A percentile compares a stretch with the other conserved stretches of the same genome.
These are phyloP conservation scores for Penstemon eatonii DNA, from an alignment of 257 asterid genomes.

Conservation along the genomic window DNA sequence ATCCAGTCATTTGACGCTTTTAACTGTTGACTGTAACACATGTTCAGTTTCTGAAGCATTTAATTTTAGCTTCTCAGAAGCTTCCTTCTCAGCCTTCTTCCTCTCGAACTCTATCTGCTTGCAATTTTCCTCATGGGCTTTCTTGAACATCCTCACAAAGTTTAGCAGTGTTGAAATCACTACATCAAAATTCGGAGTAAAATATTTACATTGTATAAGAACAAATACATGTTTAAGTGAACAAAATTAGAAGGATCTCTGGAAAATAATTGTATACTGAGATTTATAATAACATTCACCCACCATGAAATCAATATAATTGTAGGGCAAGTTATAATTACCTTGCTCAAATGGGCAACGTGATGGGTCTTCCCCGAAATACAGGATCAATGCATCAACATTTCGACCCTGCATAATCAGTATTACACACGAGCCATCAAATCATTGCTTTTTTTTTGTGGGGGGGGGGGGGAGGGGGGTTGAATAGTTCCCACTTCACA, in stretches of 20 bases:
- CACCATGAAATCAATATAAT: constrained; percentile 11
- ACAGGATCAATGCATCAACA: constrained; percentile 78
- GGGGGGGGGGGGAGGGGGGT: neutral
- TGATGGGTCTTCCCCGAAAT: constrained; percentile 95
- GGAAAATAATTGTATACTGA: too few relatives aligned
- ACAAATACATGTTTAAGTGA: neutral
- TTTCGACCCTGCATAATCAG: constrained; percentile 72
- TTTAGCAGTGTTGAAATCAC: constrained; percentile 73
- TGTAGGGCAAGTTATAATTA: constrained; percentile 25
- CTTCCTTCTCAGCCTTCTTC: constrained; percentile 94
- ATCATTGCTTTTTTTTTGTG: neutral
- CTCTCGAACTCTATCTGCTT: constrained; percentile 77
- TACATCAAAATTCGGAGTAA: constrained; percentile 28
- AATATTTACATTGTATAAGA: neutral
- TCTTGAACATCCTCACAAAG: constrained; percentile 85
- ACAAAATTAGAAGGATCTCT: neutral
- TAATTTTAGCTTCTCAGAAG: constrained; percentile 48
- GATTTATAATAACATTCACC: neutral
- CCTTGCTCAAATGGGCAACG: constrained; percentile 96
- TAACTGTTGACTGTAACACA: constrained; percentile 35
- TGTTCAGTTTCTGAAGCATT: constrained; percentile 47
- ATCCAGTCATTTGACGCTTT: constrained; percentile 35
- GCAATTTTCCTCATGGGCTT: constrained; percentile 78
- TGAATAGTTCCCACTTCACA: neutral
- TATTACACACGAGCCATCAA: constrained; percentile 14